Evolutionary conservation across 768 basidiomycete genomes (phyloP).

Genomic region (Suillus brevipes): DNA sequence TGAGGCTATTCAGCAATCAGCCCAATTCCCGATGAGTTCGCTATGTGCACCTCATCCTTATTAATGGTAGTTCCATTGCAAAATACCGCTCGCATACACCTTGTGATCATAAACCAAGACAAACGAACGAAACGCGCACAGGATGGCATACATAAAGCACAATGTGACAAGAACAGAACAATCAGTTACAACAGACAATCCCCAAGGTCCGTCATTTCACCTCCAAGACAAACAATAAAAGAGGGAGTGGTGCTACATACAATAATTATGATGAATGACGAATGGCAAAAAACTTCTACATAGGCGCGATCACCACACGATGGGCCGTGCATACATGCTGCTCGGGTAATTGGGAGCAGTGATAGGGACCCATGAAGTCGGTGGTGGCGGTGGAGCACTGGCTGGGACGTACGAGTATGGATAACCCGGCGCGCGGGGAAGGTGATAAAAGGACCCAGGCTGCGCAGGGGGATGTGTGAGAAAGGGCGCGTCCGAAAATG

Average conservation of each 20-base stretch:
- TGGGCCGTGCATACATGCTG: background rate
- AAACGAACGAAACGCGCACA: background rate
- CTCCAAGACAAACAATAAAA: background rate
- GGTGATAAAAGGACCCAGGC: background rate
- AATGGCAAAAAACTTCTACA: background rate
- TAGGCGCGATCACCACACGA: background rate
- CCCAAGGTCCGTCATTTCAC: background rate
- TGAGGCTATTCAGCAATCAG: too few relatives aligned
- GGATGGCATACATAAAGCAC: background rate
- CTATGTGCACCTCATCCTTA: background rate
- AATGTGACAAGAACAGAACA: background rate
- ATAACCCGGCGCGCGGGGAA: background rate
- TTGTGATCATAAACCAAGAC: background rate
- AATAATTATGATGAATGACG: background rate
- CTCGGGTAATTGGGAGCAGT: background rate
- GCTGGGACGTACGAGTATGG: background rate
- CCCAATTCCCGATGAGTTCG: too few relatives aligned
- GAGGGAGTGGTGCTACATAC: slow-evolving; percentile 1
- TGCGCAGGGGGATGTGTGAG: background rate
- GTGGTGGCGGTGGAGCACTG: background rate
- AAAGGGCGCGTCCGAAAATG: background rate
- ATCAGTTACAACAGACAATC: background rate
- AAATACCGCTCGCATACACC: background rate
- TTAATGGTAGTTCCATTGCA: background rate
- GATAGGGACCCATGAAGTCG: background rate